phyloP scores from a whole-genome alignment of 768 basidiomycete species.

The Lactifluus volemus region DNA sequence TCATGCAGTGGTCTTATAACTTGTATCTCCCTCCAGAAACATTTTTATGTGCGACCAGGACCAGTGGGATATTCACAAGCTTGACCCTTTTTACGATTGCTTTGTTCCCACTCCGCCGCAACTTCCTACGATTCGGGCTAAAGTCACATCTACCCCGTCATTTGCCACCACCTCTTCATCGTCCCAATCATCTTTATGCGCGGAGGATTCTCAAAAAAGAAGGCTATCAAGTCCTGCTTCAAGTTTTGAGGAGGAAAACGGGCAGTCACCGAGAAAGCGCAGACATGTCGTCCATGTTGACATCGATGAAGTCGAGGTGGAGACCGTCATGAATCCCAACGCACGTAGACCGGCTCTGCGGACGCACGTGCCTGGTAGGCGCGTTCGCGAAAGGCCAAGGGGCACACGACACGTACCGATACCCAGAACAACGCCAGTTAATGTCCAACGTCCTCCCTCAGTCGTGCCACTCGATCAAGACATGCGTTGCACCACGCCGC shows the following conservation, averaged over 20 bases:
- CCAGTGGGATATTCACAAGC: constrained; percentile 82
- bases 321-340: constrained; percentile 37
- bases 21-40: constrained; percentile 30
- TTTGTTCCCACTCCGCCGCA: constrained; percentile 32
- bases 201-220: not conserved
- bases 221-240: constrained; percentile 15
- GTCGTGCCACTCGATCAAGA: not conserved
- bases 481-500: constrained; percentile 6
- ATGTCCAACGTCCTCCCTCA: not conserved
- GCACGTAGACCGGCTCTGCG: not conserved
- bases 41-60: constrained; percentile 51
- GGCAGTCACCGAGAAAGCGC: constrained; percentile 13
- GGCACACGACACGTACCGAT: not conserved
- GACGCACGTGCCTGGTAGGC: constrained; percentile 13
- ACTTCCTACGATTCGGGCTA: constrained; percentile 24
- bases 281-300: constrained; percentile 16
- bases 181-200: constrained; percentile 7
- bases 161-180: constrained; percentile 11
- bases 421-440: not conserved
- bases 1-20: not conserved
- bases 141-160: constrained; percentile 6
- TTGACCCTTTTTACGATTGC: constrained; percentile 69
- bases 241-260: constrained; percentile 8
- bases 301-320: constrained; percentile 36
- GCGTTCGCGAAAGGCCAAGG: constrained; percentile 10